Conservation (phyloP, 1,284 basidiomycete species). For the Polyporus tsugae region DNA sequence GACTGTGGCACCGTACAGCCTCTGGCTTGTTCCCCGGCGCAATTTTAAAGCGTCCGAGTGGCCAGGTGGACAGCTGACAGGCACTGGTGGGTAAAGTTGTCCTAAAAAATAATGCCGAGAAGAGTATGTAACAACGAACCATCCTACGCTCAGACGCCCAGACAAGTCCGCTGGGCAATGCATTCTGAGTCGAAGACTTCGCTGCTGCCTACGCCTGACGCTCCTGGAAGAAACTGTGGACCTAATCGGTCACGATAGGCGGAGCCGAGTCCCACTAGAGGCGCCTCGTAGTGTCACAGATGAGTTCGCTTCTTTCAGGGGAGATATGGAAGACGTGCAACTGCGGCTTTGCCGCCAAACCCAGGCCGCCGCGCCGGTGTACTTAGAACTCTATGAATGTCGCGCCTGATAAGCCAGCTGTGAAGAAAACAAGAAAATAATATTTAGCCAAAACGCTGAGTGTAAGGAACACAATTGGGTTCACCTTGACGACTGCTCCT, state of each 20-base stretch:
- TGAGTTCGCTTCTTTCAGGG: conserved; percentile 12
- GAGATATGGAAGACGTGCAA: conserved; percentile 3
- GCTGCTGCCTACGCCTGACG: background rate
- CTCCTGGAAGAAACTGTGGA: background rate
- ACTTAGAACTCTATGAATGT: conserved; percentile 20
- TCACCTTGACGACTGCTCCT: conserved; percentile 15
- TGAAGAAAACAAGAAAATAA: conserved; percentile 10
- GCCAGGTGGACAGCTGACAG: conserved; percentile 24
- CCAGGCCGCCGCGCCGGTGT: conserved; percentile 21
- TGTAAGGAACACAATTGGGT: conserved; percentile 18
- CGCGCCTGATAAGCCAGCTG: conserved; percentile 13
- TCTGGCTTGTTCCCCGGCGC: conserved; percentile 35
- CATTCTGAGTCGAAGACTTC: background rate
- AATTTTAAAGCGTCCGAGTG: conserved; percentile 31
- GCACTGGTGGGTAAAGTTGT: conserved; percentile 22
- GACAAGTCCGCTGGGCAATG: conserved; percentile 10
- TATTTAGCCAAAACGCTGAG: conserved; percentile 23
- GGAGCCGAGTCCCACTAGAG: conserved; percentile 9
- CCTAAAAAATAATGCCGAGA: conserved; percentile 15
- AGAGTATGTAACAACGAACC: conserved; percentile 19
- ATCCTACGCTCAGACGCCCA: conserved; percentile 8
- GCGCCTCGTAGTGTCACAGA: conserved; percentile 15
- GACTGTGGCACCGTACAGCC: conserved; percentile 31
- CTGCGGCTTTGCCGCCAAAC: conserved; percentile 12
- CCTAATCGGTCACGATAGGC: conserved; percentile 9